phyloP scores from a whole-genome alignment of 2,329 filamentous ascomycete genomes.

The Aspergillus oerlinghausenensis region DNA sequence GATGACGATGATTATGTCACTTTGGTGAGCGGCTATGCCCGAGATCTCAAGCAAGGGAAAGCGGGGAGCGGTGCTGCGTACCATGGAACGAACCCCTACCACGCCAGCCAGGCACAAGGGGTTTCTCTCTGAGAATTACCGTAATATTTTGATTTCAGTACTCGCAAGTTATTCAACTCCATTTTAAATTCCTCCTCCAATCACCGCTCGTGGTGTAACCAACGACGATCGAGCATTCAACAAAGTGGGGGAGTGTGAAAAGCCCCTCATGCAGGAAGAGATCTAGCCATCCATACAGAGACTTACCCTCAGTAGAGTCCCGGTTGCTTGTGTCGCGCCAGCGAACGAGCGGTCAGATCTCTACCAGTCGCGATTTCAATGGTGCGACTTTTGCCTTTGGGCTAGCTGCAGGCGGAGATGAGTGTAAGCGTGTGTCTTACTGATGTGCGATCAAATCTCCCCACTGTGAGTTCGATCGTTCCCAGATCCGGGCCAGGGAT shows the following conservation, averaged over 20 bases:
- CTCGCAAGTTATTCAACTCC: neutral
- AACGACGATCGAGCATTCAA: neutral
- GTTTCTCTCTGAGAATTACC: neutral
- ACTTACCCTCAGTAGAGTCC: neutral
- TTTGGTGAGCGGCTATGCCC: conserved; percentile 19
- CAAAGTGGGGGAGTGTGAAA: neutral
- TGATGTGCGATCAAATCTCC: conserved; percentile 16
- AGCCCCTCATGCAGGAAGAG: conserved; percentile 13
- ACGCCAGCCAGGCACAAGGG: conserved; percentile 12
- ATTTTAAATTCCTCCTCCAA: neutral
- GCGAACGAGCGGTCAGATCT: conserved; percentile 15
- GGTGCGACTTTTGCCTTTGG: conserved; percentile 7
- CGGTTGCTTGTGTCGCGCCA: conserved; percentile 8
- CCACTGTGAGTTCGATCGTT: conserved; percentile 17
- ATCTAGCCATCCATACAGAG: conserved; percentile 17
- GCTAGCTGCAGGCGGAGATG: conserved; percentile 13
- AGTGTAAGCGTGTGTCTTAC: conserved; percentile 6
- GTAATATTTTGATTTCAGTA: neutral
- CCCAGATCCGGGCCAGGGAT: conserved; percentile 18
- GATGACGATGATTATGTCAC: conserved; percentile 17
- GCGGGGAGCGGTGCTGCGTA: conserved; percentile 19
- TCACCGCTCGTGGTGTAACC: neutral
- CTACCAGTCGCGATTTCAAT: conserved; percentile 17
- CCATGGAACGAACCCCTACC: conserved; percentile 16
- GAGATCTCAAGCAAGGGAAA: conserved; percentile 24